Base-by-base conservation (phyloP, 208 protist genomes). In the Trypanosomatidae sp. region DNA sequence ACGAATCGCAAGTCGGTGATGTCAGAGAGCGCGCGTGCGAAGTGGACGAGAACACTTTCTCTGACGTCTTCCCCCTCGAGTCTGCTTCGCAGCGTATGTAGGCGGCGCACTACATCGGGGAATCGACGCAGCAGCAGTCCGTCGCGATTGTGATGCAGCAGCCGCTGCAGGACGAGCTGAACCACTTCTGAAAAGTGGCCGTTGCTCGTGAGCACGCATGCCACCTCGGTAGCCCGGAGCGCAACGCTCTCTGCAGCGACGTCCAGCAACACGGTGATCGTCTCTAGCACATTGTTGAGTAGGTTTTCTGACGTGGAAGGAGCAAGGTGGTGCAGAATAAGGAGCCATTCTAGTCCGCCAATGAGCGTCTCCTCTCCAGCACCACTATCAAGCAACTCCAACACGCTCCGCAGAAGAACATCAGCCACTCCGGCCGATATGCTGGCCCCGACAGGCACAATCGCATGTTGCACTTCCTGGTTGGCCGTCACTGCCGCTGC, bases 261-360 rank as follows among this genome's bases (percentile, higher is more conserved):
- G 52, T 82, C 85, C 10, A 91, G 58, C 13, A 90, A 55, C 39
- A 71, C 50, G 0, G 89, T 55, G 56, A 84, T 62, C 17, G 55
- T 53, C 39, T 77, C 67, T 60, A 89, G 76, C 12, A 84, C 82
- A 3, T 30, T 70, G 0, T 62, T 60, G 46, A 88, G 79, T 52
- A 62, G 12, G 53, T 62, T 77, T 43, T 69, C 73, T 22, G 62
- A 74, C 0, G 79, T 67, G 33, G 66, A 55, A 56, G 85, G 66
- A 17, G 75, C 66, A 33, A 76, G 59, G 62, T 83, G 77, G 52
- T 79, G 77, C 44, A 87, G 39, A 4, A 90, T 67, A 49, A 86
- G 82, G n/a, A 91, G 79, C 87, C 87, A 92, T 62, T 92, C 87
- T 25, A 92, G 71, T n/a, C 76, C 67, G 0, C 80, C 82, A 3